These are phyloP conservation scores for Leucaena leucocephala DNA, from an alignment of 306 rosid species.

Conservation along the genomic window DNA sequence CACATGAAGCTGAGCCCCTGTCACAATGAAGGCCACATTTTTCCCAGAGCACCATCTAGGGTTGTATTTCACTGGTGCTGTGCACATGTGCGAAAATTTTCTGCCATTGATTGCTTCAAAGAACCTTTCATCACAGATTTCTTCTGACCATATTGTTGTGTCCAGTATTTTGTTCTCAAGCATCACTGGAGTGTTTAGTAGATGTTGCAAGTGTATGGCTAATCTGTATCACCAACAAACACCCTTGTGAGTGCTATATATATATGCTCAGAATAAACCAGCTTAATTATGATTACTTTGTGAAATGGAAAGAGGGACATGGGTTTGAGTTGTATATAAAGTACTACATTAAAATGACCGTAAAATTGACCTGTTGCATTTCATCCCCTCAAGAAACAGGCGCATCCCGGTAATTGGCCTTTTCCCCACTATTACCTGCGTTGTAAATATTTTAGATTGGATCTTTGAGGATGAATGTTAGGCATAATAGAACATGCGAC, in stretches of 20 bases:
- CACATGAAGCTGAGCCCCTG: conserved; percentile 82
- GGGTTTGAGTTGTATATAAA: too few species aligned
- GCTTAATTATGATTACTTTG: not conserved
- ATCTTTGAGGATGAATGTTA: conserved; percentile 1
- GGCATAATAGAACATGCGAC: not conserved
- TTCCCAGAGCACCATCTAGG: conserved; percentile 50
- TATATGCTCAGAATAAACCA: not conserved
- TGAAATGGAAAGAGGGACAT: not conserved
- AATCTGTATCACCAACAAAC: conserved; percentile 48
- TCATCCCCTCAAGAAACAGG: conserved; percentile 90
- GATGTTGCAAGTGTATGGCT: conserved; percentile 86
- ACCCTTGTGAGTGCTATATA: conserved; percentile 8
- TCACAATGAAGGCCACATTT: conserved; percentile 58
- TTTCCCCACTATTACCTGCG: conserved; percentile 66
- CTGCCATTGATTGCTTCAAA: conserved; percentile 60
- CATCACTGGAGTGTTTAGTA: conserved; percentile 59
- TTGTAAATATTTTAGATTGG: not conserved
- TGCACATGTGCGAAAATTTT: conserved; percentile 70
- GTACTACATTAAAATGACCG: not conserved
- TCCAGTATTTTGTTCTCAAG: conserved; percentile 55
- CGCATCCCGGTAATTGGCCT: conserved; percentile 90
- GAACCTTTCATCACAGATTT: conserved; percentile 52
- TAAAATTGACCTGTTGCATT: conserved; percentile 69
- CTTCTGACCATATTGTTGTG: conserved; percentile 64
- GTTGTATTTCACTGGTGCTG: conserved; percentile 65